These are phyloP conservation scores for Astragalus membranaceus DNA, from an alignment of 306 rosid species.

Conservation along the genomic window DNA sequence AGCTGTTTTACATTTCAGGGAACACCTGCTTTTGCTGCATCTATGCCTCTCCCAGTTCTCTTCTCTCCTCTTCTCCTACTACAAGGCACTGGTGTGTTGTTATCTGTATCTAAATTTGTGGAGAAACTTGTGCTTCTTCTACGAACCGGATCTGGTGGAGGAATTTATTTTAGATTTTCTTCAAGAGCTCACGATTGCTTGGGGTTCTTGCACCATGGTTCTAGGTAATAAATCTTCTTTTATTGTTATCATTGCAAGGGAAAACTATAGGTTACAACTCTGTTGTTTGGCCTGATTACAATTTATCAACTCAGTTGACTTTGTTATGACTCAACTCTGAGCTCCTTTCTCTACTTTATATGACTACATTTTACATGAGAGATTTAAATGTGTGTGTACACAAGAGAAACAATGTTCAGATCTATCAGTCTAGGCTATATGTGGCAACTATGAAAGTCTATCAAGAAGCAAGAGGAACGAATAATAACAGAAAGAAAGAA, in stretches of 20 bases:
- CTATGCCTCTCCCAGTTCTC: conserved; percentile 64
- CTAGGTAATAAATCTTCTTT: conserved; percentile 55
- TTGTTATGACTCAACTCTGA: neutral
- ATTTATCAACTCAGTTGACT: neutral
- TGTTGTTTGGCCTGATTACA: conserved; percentile 1
- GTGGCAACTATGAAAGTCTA: too few relatives aligned
- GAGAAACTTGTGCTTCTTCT: conserved; percentile 72
- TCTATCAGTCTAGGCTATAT: too few relatives aligned
- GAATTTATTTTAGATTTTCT: conserved; percentile 69
- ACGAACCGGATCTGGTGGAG: conserved; percentile 58
- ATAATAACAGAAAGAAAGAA: too few relatives aligned
- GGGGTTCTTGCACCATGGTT: conserved; percentile 93
- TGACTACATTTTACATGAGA: neutral
- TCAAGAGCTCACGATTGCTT: conserved; percentile 73
- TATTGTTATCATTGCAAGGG: neutral
- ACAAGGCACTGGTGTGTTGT: conserved; percentile 77
- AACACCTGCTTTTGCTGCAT: conserved; percentile 59
- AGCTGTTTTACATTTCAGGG: conserved; percentile 58
- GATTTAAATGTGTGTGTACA: neutral
- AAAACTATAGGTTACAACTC: neutral
- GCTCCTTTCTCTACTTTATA: neutral
- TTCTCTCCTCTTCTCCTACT: conserved; percentile 80
- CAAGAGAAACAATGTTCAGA: too few relatives aligned
- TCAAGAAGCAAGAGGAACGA: too few relatives aligned
- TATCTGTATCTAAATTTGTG: conserved; percentile 63